Evolutionary conservation across 345 rosid genomes (phyloP).

Genomic region (Arabidopsis arenosa): DNA sequence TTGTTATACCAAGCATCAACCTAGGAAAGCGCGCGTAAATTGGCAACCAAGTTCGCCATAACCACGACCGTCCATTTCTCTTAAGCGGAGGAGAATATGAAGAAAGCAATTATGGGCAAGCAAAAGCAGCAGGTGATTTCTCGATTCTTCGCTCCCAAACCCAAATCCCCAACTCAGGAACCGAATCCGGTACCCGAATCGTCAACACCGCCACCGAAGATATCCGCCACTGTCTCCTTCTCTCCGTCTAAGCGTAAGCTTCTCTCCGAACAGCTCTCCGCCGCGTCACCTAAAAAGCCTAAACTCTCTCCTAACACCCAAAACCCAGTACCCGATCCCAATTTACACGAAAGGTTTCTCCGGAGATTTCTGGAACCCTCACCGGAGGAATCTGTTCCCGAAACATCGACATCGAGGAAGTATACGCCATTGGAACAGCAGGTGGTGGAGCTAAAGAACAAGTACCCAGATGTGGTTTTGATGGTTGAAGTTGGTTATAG

Average conservation of each 20-base stretch:
- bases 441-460: conserved; percentile 69
- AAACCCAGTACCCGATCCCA: conserved; percentile 52
- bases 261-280: conserved; percentile 58
- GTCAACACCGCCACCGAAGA: conserved; percentile 54
- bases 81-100: neutral
- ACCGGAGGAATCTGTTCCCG: conserved; percentile 18
- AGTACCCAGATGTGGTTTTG: conserved; percentile 74
- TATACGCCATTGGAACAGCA: conserved; percentile 90
- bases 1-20: neutral
- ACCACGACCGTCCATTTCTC: conserved; percentile 27
- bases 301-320: conserved; percentile 64
- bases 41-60: too few species aligned
- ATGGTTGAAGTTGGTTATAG: conserved; percentile 97
- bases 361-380: conserved; percentile 44
- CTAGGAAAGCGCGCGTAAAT: conserved; percentile 44
- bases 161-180: conserved; percentile 51
- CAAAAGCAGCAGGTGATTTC: conserved; percentile 85
- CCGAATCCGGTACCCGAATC: conserved; percentile 36
- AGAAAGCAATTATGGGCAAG: conserved; percentile 59
- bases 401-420: conserved; percentile 44
- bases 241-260: conserved; percentile 76
- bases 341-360: conserved; percentile 58
- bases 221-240: conserved; percentile 72
- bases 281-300: conserved; percentile 52
- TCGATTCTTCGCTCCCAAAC: conserved; percentile 85